phyloP scores from a whole-genome alignment of 805 yeast species.

The Hemisphaericaspora nanyangensis region DNA sequence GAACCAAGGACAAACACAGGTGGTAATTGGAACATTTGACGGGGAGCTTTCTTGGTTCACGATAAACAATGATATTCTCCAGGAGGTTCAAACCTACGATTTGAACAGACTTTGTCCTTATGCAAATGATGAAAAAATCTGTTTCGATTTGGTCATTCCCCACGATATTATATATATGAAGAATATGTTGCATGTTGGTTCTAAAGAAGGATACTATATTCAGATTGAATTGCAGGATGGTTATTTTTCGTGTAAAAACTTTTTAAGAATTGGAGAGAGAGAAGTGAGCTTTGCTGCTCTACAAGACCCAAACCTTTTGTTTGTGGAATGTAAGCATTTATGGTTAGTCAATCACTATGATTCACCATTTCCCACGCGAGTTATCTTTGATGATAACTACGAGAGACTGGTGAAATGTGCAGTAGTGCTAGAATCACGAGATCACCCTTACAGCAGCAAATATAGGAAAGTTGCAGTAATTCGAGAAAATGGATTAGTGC shows the following conservation, averaged over 20 bases:
- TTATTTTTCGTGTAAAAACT: constrained; percentile 11
- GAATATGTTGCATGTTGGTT: constrained; percentile 21
- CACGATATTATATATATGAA: constrained; percentile 12
- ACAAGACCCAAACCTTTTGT: constrained; percentile 16
- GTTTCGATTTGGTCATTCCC: constrained; percentile 15
- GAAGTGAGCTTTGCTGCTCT: constrained; percentile 18
- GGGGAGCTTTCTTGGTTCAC: constrained; percentile 10
- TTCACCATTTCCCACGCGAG: constrained; percentile 24
- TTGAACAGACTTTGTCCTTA: constrained; percentile 2
- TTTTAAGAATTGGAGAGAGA: constrained; percentile 23
- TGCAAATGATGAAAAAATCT: not conserved
- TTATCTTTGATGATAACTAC: constrained; percentile 31
- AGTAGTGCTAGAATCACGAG: not conserved
- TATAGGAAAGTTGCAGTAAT: constrained; percentile 9
- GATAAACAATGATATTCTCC: not conserved
- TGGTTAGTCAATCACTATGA: constrained; percentile 31
- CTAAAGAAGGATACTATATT: constrained; percentile 29
- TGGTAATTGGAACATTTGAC: constrained; percentile 17
- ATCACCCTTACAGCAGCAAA: not conserved
- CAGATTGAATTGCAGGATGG: constrained; percentile 10
- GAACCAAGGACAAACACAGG: not conserved
- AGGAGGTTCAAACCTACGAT: not conserved
- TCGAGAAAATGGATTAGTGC: constrained; percentile 35
- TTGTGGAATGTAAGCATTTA: constrained; percentile 22
- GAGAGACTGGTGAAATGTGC: constrained; percentile 22